Base-by-base conservation (phyloP, 371 early-diverging fungal genomes). In the Phascolomyces articulosus region DNA sequence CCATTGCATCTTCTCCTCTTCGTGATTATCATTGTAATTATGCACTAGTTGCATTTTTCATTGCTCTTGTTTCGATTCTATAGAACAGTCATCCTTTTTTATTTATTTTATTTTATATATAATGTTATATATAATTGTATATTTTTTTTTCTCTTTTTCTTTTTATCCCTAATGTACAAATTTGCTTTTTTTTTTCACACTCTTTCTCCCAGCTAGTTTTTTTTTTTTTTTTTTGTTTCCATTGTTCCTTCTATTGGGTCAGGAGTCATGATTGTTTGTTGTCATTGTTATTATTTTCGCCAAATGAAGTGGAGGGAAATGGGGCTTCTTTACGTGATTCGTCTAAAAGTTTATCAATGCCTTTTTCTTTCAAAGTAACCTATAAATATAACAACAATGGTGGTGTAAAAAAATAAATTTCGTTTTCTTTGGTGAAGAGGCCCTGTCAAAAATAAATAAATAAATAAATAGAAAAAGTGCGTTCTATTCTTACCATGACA, bases 301-400 rank as follows among this genome's bases (percentile, higher is more conserved):
- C 41, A 26, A 55, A 31, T 2, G 64, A 29, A n/a, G 67, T 18
- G 0, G 73, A 71, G 21, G 86, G 86, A 59, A 89, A 90, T 26
- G 89, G 90, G 60, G 85, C 80, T 56, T 93, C 92, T 72, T 91
- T 91, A 48, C 89, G 84, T 40, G 94, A 92, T 48, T 93, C 93
- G 6, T 76, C 81, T 21, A 94, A 78, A 55, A 94, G 73, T 60
- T 84, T 84, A 64, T 94, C 94, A 58, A 94, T 84, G 24, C 91
- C 86, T 70, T 91, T 92, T 58, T 93, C 90, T 58, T 92, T 90
- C 56, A 93, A 79, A 31, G 90, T 87, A 63, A 76, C 78, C 93
- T 94, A 75, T 24, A 31, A 41, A 61, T 24, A 24, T 20, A n/a
- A n/a, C 3, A 15, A 24, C 13, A 11, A 18, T 4, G n/a, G 47